A percentile compares a stretch with the other conserved stretches of the same genome.
phyloP scores from a whole-genome alignment of 2,329 filamentous ascomycete species.

The Aspergillus carbonarius region DNA sequence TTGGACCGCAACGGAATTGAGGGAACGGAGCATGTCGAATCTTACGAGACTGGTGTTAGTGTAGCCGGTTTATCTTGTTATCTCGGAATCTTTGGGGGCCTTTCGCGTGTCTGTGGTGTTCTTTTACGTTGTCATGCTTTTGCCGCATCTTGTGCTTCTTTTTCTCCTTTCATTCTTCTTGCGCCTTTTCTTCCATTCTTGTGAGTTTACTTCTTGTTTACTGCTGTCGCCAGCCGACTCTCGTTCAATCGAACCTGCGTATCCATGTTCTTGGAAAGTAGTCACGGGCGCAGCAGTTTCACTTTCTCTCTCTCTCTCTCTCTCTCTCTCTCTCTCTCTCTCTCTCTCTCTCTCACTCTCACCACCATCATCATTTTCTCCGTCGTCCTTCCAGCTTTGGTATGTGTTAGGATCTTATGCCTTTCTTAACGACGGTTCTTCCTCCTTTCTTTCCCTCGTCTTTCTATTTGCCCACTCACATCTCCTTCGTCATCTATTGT shows the following conservation, averaged over 20 bases:
- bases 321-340: no score
- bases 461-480: not conserved
- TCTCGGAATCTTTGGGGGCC: conserved; percentile 43
- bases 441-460: not conserved
- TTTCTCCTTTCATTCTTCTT: conserved; percentile 21
- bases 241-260: conserved; percentile 10
- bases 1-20: conserved; percentile 52
- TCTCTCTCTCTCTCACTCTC: no score
- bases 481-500: conserved; percentile 4
- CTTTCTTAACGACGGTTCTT: conserved; percentile 5
- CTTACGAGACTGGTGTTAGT: conserved; percentile 41
- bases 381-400: conserved; percentile 2
- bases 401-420: conserved; percentile 9
- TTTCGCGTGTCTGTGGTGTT: conserved; percentile 31
- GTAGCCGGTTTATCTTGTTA: conserved; percentile 35
- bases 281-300: conserved; percentile 27
- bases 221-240: conserved; percentile 18
- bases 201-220: conserved; percentile 21
- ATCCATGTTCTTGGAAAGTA: conserved; percentile 31
- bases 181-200: conserved; percentile 14
- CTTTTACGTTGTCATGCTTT: conserved; percentile 10
- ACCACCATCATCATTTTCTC: conserved; percentile 15
- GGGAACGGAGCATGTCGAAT: conserved; percentile 36
- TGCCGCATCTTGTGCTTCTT: conserved; percentile 20
- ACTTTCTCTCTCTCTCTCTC: conserved; percentile 16